Evolutionary conservation across 192 early-diverging fungal species (phyloP).

Genomic region (Coemansia sp.): DNA sequence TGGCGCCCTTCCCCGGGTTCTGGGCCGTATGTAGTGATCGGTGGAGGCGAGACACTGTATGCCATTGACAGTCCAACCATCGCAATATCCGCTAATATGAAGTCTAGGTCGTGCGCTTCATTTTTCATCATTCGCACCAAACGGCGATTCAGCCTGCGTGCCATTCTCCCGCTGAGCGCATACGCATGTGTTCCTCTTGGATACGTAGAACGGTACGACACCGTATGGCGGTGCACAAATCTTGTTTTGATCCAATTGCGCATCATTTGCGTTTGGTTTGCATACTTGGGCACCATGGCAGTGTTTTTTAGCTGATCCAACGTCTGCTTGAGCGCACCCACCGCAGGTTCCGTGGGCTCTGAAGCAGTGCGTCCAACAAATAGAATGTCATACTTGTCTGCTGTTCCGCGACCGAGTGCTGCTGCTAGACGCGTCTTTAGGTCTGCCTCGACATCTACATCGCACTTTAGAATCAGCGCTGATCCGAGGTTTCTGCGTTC

Average conservation of each 20-base stretch:
- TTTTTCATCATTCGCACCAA: constrained; percentile 11
- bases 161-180: constrained; percentile 20
- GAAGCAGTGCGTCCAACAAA: constrained; percentile 22
- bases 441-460: constrained; percentile 29
- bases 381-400: constrained; percentile 14
- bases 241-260: constrained; percentile 9
- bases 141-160: constrained; percentile 11
- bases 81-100: constrained; percentile 27
- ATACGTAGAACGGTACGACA: constrained; percentile 12
- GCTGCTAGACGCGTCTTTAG: constrained; percentile 16
- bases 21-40: constrained; percentile 6
- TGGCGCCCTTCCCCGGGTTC: constrained; percentile 1
- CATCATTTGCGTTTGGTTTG: constrained; percentile 9
- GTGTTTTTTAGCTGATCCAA: background rate
- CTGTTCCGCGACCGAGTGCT: constrained; percentile 8
- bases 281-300: background rate
- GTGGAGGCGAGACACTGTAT: constrained; percentile 34
- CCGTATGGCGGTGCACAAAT: constrained; percentile 9
- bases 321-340: constrained; percentile 6
- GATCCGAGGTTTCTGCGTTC: constrained; percentile 13
- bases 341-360: constrained; percentile 17
- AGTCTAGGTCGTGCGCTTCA: constrained; percentile 24
- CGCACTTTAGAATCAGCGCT: constrained; percentile 21
- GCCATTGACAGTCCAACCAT: constrained; percentile 17
- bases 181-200: constrained; percentile 27